Evolutionary conservation across 1,139 yeast species (phyloP).

Genomic region (Suhomyces panamericanus): DNA sequence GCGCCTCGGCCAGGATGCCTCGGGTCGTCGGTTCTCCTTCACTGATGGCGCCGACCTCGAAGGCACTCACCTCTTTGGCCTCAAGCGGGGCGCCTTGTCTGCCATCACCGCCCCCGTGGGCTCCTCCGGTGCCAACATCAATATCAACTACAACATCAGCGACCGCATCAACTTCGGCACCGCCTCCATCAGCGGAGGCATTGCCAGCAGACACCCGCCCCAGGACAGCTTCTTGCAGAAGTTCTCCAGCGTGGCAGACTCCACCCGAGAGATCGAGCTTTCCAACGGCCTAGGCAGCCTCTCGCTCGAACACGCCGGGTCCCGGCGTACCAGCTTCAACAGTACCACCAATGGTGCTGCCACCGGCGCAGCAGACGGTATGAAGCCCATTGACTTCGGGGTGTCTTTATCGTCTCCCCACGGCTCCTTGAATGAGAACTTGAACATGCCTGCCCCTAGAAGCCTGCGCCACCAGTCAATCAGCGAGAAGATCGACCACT

Average conservation of each 20-base stretch:
- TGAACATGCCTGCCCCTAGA: conserved; percentile 43
- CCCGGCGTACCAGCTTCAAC: conserved; percentile 54
- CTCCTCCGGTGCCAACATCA: conserved; percentile 18
- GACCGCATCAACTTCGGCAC: conserved; percentile 48
- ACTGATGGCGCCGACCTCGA: conserved; percentile 50
- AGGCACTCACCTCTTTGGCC: conserved; percentile 39
- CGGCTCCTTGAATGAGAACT: conserved; percentile 53
- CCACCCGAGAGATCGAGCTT: conserved; percentile 72
- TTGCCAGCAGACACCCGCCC: conserved; percentile 48
- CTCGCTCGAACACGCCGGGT: conserved; percentile 28
- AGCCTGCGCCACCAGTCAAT: conserved; percentile 57
- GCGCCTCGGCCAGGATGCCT: conserved; percentile 20
- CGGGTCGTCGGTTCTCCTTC: conserved; percentile 35
- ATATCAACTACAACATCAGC: conserved; percentile 13
- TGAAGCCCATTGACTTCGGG: conserved; percentile 23
- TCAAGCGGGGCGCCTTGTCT: conserved; percentile 50
- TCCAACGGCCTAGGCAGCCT: conserved; percentile 32
- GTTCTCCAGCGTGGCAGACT: conserved; percentile 75
- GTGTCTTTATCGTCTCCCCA: conserved; percentile 39
- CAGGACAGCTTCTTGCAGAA: conserved; percentile 60
- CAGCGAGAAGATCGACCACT: conserved; percentile 64
- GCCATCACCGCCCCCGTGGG: conserved; percentile 47
- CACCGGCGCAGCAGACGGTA: conserved; percentile 17
- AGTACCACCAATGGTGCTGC: too few relatives aligned
- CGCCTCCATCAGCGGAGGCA: conserved; percentile 63